These are phyloP conservation scores for Brasilioporus rufonigricans DNA, from an alignment of 768 basidiomycete species.

Conservation along the genomic window DNA sequence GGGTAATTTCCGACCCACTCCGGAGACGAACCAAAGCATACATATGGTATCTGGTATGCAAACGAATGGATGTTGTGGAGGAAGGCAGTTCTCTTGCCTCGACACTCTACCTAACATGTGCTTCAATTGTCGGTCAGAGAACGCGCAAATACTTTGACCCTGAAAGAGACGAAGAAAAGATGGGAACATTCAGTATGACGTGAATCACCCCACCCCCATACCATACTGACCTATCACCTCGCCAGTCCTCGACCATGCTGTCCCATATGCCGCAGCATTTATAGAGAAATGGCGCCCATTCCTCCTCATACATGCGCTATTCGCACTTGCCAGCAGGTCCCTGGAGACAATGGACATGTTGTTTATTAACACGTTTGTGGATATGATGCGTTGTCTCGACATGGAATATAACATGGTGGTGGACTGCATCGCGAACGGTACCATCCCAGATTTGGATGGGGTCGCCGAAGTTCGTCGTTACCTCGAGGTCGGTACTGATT, in stretches of 20 bases:
- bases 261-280: no score
- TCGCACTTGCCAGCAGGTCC: no score
- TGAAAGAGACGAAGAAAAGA: no score
- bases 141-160: slow-evolving; percentile 3
- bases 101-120: neutral
- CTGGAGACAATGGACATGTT: neutral
- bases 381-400: no score
- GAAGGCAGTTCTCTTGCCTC: neutral
- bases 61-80: neutral
- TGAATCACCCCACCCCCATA: no score
- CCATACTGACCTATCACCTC: neutral
- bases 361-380: neutral
- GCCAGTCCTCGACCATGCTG: slow-evolving; percentile 7
- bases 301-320: no score
- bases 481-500: neutral
- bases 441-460: no score
- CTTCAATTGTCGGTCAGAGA: neutral
- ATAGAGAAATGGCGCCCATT: no score
- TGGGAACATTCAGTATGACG: no score
- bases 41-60: neutral
- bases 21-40: no score
- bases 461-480: neutral
- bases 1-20: no score
- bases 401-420: neutral
- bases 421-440: no score